Percentiles rank a stretch among this genome's conserved stretches.
Conservation (phyloP, 2,329 filamentous ascomycete genomes). For the Chaetomiaceae sp. region DNA sequence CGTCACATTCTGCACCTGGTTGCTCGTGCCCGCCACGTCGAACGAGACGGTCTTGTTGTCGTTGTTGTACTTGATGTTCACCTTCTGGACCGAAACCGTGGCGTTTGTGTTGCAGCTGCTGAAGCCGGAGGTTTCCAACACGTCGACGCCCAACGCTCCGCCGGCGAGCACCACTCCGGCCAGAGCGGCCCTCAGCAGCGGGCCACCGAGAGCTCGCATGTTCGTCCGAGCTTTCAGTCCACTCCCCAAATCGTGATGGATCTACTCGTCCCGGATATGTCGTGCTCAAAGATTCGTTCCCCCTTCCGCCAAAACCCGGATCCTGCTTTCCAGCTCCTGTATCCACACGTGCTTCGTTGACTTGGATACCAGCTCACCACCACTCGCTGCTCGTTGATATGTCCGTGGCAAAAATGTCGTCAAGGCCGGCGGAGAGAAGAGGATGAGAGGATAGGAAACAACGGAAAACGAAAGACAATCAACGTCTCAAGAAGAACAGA, state of each 20-base stretch:
- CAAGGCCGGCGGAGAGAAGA: conserved; percentile 21
- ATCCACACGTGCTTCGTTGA: background rate
- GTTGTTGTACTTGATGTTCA: conserved; percentile 76
- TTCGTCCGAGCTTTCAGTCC: background rate
- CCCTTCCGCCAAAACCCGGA: background rate
- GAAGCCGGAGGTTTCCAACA: conserved; percentile 78
- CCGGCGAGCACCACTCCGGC: conserved; percentile 18
- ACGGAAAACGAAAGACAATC: conserved; percentile 24
- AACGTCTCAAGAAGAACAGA: conserved; percentile 26
- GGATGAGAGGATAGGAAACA: conserved; percentile 11
- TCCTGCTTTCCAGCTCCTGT: background rate
- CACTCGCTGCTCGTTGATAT: background rate
- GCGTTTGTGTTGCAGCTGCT: conserved; percentile 63
- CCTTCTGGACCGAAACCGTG: conserved; percentile 63
- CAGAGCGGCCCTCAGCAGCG: conserved; percentile 17
- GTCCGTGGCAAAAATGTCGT: conserved; percentile 9
- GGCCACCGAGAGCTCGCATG: conserved; percentile 5
- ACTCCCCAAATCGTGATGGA: background rate
- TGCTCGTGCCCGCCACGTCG: conserved; percentile 73
- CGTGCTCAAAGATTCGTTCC: no score
- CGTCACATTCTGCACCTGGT: conserved; percentile 69
- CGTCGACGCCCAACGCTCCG: conserved; percentile 56
- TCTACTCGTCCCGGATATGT: no score
- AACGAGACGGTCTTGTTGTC: conserved; percentile 68
- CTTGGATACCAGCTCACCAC: background rate